These are phyloP conservation scores for Xanthoceras sorbifolium DNA, from an alignment of 345 rosid species.

Conservation along the genomic window DNA sequence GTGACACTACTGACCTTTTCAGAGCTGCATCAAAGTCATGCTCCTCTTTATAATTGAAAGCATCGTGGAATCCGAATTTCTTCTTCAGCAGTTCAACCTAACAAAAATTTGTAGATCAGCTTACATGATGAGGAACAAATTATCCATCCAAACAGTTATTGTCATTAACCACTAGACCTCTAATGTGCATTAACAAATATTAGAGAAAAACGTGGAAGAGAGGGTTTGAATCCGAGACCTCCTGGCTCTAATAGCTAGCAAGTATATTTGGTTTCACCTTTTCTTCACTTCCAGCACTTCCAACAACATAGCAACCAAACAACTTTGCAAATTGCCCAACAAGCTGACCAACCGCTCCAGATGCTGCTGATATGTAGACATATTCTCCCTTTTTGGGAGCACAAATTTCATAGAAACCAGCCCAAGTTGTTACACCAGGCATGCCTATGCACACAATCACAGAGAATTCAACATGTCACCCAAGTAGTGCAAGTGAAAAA, in stretches of 20 bases:
- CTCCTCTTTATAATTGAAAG: slow-evolving; percentile 43
- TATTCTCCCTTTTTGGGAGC: not conserved
- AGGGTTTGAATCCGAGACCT: no score
- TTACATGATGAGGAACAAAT: not conserved
- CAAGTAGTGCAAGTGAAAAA: no score
- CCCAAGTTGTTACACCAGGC: slow-evolving; percentile 3
- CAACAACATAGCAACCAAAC: slow-evolving; percentile 18
- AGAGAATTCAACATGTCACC: not conserved
- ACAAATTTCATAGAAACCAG: slow-evolving; percentile 4
- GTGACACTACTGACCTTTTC: slow-evolving; percentile 28
- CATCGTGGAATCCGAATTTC: slow-evolving; percentile 37
- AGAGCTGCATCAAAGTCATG: slow-evolving; percentile 24
- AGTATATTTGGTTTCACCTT: not conserved
- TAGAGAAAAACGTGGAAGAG: no score
- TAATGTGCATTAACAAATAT: no score
- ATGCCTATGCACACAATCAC: not conserved
- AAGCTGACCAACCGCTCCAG: slow-evolving; percentile 17
- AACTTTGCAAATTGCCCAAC: slow-evolving; percentile 15
- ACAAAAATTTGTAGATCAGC: no score
- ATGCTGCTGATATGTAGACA: slow-evolving; percentile 13
- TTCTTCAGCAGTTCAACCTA: slow-evolving; percentile 35
- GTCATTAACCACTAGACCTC: no score
- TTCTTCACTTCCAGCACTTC: slow-evolving; percentile 6
- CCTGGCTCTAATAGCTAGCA: no score
- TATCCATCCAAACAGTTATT: no score